Evolutionary conservation across 2,329 filamentous ascomycete species (phyloP).

Genomic region (Colletotrichum caudatum): DNA sequence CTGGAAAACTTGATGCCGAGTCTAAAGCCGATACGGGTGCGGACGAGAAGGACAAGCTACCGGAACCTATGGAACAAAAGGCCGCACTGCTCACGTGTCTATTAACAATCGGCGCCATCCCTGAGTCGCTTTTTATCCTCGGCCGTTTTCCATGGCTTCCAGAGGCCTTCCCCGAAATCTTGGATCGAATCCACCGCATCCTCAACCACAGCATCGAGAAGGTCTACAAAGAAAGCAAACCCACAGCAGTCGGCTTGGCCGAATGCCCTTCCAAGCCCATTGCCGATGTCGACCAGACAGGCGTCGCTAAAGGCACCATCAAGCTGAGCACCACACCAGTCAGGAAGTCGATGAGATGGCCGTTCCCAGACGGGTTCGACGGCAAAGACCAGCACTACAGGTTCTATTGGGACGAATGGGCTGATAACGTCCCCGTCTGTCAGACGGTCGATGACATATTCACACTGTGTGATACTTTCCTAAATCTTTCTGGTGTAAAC

Average conservation of each 20-base stretch:
- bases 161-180: slow-evolving; percentile 84
- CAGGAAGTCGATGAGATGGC: slow-evolving; percentile 84
- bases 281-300: slow-evolving; percentile 70
- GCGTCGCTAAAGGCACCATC: slow-evolving; percentile 76
- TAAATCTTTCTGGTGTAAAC: slow-evolving; percentile 88
- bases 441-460: slow-evolving; percentile 93
- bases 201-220: slow-evolving; percentile 84
- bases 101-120: slow-evolving; percentile 90
- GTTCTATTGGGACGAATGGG: slow-evolving; percentile 98
- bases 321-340: slow-evolving; percentile 69
- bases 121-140: slow-evolving; percentile 91
- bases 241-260: slow-evolving; percentile 47
- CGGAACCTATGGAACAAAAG: slow-evolving; percentile 89
- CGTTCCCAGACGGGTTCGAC: slow-evolving; percentile 82
- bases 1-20: slow-evolving; percentile 64
- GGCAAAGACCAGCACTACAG: slow-evolving; percentile 82
- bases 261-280: slow-evolving; percentile 60
- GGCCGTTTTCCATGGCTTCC: slow-evolving; percentile 94
- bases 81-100: slow-evolving; percentile 85
- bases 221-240: slow-evolving; percentile 67
- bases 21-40: slow-evolving; percentile 62
- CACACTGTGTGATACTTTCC: slow-evolving; percentile 82
- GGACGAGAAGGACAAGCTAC: slow-evolving; percentile 65
- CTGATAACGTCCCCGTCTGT: slow-evolving; percentile 91
- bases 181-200: slow-evolving; percentile 85